These are phyloP conservation scores for Epicoccum sorghinum DNA, from an alignment of 2,329 filamentous ascomycete species.

Conservation along the genomic window DNA sequence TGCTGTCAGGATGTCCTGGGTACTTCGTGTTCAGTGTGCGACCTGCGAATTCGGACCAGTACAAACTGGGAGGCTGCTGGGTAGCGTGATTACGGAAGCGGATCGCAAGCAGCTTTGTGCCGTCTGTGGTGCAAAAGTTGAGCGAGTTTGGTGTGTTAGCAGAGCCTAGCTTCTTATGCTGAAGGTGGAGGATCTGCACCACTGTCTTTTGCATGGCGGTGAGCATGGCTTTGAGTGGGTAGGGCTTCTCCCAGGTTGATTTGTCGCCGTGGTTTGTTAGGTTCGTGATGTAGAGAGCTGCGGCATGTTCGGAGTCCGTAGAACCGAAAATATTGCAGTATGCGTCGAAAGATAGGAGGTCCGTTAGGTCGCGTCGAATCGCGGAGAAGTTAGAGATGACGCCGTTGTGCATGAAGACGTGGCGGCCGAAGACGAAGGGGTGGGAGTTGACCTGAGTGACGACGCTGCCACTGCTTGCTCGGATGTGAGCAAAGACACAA, in stretches of 20 bases:
- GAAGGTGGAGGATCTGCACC: conserved; percentile 54
- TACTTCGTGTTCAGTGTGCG: conserved; percentile 61
- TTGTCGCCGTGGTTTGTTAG: conserved; percentile 49
- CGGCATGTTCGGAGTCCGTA: conserved; percentile 61
- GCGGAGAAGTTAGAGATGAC: conserved; percentile 54
- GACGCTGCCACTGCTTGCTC: conserved; percentile 56
- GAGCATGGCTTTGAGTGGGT: conserved; percentile 52
- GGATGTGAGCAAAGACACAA: conserved; percentile 61
- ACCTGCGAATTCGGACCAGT: conserved; percentile 58
- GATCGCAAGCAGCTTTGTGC: conserved; percentile 56
- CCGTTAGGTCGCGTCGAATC: conserved; percentile 55
- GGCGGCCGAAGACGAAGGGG: conserved; percentile 61
- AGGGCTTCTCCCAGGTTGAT: conserved; percentile 52
- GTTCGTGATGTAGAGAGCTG: conserved; percentile 57
- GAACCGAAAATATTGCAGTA: conserved; percentile 57
- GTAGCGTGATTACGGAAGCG: conserved; percentile 60
- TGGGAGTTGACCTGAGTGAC: conserved; percentile 61
- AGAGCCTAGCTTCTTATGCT: conserved; percentile 50
- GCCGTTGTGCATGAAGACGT: conserved; percentile 64
- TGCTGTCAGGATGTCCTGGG: conserved; percentile 55
- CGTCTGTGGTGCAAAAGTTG: conserved; percentile 61
- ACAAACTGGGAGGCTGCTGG: conserved; percentile 59
- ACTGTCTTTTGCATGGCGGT: conserved; percentile 55
- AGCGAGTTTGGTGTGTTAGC: conserved; percentile 55
- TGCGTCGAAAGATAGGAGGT: conserved; percentile 54